phyloP scores from a whole-genome alignment of 495 filamentous ascomycete species.

The Polyplosphaeria fusca region DNA sequence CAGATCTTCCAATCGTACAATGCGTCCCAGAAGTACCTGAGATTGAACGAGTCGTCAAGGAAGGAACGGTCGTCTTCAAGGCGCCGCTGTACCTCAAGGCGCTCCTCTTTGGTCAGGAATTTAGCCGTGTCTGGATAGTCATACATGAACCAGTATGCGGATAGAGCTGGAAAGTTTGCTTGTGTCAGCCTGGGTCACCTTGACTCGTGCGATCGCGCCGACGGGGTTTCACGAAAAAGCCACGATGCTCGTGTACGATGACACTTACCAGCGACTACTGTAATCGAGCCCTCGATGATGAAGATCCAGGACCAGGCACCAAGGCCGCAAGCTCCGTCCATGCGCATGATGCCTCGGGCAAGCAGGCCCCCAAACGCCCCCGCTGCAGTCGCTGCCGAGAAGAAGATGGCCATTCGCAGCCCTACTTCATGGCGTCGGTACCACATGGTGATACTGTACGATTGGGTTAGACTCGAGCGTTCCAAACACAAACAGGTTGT shows the following conservation, averaged over 20 bases:
- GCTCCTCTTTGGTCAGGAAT: constrained; percentile 33
- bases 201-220: neutral
- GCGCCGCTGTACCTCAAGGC: constrained; percentile 28
- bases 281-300: constrained; percentile 38
- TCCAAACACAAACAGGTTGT: neutral
- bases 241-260: neutral
- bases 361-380: constrained; percentile 42
- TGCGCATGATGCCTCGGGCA: constrained; percentile 32
- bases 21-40: constrained; percentile 27
- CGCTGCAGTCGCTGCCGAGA: constrained; percentile 45
- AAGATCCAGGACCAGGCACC: constrained; percentile 38
- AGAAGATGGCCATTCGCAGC: constrained; percentile 37
- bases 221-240: constrained; percentile 3
- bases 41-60: constrained; percentile 29
- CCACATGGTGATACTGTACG: constrained; percentile 34
- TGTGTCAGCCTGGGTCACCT: constrained; percentile 12
- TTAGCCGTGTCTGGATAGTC: constrained; percentile 34
- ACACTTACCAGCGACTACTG: constrained; percentile 32
- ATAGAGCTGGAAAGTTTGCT: constrained; percentile 15
- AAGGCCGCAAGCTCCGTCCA: constrained; percentile 26
- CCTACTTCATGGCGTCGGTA: constrained; percentile 33
- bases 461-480: neutral
- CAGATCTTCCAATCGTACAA: constrained; percentile 37
- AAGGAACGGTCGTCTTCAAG: constrained; percentile 31
- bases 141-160: constrained; percentile 36